These are phyloP conservation scores for Coffea canephora DNA, from an alignment of 257 asterid genomes.

Conservation along the genomic window DNA sequence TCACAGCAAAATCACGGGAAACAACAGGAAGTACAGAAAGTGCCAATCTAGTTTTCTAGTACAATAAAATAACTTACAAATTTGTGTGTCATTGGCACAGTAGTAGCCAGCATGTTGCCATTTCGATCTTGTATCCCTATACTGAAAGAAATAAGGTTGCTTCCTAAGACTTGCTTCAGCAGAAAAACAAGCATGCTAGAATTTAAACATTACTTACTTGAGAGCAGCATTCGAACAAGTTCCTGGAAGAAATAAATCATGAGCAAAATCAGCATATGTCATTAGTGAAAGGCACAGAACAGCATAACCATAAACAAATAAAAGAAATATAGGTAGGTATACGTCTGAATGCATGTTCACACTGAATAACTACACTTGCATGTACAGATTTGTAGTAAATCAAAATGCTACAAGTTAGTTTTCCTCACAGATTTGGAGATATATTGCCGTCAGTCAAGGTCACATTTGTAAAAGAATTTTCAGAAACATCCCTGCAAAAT, in stretches of 20 bases:
- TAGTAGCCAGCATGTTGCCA: no score
- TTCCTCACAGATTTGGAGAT: no score
- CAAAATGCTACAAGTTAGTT: no score
- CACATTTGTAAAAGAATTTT: constrained; percentile 9
- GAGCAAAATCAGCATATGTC: not conserved
- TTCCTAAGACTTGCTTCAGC: not conserved
- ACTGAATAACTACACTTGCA: no score
- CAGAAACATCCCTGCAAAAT: constrained; percentile 28
- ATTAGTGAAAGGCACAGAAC: no score
- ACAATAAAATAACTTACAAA: constrained; percentile 1
- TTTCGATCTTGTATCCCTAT: not conserved
- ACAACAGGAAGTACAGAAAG: no score
- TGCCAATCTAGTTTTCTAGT: no score
- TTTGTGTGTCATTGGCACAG: not conserved
- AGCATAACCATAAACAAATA: no score
- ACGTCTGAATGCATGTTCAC: no score
- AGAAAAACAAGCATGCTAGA: not conserved
- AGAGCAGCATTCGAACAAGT: constrained; percentile 14
- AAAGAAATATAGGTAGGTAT: not conserved
- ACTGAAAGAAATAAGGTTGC: not conserved
- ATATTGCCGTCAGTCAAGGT: not conserved
- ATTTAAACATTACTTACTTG: not conserved
- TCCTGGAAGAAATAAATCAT: constrained; percentile 1
- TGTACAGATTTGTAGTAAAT: no score
- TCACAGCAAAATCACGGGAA: no score